A percentile compares a stretch with the other conserved stretches of the same genome.
Conservation (phyloP, 371 early-diverging fungal species). For the Rhizopus stolonifer region DNA sequence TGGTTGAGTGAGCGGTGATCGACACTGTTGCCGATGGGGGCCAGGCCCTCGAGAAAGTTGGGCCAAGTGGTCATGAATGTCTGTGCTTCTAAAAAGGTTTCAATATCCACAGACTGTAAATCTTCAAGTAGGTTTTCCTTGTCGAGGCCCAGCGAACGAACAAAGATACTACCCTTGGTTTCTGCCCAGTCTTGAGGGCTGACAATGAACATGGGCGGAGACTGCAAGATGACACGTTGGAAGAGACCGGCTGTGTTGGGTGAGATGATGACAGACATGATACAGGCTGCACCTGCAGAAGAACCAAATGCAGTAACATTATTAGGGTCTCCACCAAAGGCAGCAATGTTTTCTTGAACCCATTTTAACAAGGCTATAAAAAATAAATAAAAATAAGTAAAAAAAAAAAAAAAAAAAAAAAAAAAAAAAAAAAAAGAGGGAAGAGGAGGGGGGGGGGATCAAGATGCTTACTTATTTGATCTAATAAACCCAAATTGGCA, state of each 20-base stretch:
- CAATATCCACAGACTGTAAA: conserved; percentile 18
- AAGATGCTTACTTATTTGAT: conserved; percentile 31
- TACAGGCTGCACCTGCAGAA: conserved; percentile 35
- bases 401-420: not conserved
- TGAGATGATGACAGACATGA: conserved; percentile 22
- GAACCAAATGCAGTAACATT: conserved; percentile 40
- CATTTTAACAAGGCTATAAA: conserved; percentile 27
- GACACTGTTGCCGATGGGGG: conserved; percentile 29
- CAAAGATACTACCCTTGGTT: conserved; percentile 29
- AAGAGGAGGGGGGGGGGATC: too few species aligned
- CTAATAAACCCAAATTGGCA: conserved; percentile 33
- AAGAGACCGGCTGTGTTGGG: conserved; percentile 26
- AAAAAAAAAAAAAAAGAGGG: not conserved
- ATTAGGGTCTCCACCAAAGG: conserved; percentile 33
- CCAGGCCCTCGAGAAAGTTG: conserved; percentile 38
- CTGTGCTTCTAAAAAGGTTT: conserved; percentile 32
- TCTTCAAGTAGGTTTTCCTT: conserved; percentile 15
- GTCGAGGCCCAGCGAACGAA: conserved; percentile 27
- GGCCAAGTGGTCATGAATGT: conserved; percentile 43
- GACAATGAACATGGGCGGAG: conserved; percentile 35
- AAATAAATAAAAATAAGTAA: not conserved
- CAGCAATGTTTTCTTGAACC: conserved; percentile 30
- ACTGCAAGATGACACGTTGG: conserved; percentile 25
- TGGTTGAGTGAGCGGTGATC: conserved; percentile 18
- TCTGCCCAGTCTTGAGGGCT: conserved; percentile 34